Evolutionary conservation across 495 filamentous ascomycete species (phyloP).

Genomic region (Tuber magnatum): DNA sequence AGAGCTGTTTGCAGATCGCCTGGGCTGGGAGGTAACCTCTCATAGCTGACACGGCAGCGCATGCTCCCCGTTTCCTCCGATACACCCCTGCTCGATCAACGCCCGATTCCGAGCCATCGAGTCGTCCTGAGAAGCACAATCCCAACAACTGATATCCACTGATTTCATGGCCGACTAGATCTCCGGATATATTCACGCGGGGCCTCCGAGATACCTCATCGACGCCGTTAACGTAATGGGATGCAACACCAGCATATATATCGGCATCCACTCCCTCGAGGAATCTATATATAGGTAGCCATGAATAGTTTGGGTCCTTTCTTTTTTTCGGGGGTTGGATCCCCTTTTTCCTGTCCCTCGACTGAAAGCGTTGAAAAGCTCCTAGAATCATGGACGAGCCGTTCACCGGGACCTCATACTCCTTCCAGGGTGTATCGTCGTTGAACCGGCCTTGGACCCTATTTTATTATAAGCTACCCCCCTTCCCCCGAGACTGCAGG

Average conservation of each 20-base stretch:
- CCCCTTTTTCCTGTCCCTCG: not conserved
- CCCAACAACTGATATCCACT: conserved; percentile 11
- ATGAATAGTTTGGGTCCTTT: not conserved
- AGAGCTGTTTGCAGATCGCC: conserved; percentile 5
- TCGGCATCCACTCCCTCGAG: not conserved
- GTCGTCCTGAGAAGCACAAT: conserved; percentile 11
- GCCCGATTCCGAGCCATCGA: not conserved
- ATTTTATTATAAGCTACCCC: not conserved
- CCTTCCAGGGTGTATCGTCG: conserved; percentile 18
- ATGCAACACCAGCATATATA: not conserved
- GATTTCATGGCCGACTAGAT: conserved; percentile 16
- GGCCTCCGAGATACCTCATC: not conserved
- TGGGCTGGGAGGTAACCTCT: conserved; percentile 15
- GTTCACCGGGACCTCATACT: not conserved
- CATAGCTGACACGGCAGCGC: conserved; percentile 5
- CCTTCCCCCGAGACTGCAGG: not conserved
- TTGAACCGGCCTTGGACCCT: conserved; percentile 14
- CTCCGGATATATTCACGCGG: not conserved
- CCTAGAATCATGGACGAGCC: conserved; percentile 12
- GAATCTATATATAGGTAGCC: conserved; percentile 10
- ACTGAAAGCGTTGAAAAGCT: not conserved
- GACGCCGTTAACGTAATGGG: conserved; percentile 6
- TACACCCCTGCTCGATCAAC: not conserved
- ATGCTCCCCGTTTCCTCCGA: conserved; percentile 7
- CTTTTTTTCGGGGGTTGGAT: not conserved